Percentiles rank a stretch among this genome's conserved stretches.
These are phyloP conservation scores for Ustilago esculenta DNA, from an alignment of 1,284 basidiomycete species.

Conservation along the genomic window DNA sequence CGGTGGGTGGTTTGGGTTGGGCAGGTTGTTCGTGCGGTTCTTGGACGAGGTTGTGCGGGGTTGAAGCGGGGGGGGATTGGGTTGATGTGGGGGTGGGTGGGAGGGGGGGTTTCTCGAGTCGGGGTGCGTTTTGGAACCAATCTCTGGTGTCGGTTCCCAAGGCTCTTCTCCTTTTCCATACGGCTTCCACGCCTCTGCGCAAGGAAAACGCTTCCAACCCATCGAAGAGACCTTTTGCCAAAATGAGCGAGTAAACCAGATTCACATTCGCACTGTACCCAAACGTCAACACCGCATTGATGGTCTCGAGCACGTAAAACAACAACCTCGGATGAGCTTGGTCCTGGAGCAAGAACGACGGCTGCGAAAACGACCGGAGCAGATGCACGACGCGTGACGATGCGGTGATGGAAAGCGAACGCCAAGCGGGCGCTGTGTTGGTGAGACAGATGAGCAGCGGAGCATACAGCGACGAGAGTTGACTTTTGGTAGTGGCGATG, in stretches of 20 bases:
- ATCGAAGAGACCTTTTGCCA: slow-evolving; percentile 83
- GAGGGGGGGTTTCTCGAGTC: slow-evolving; percentile 26
- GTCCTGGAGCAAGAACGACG: slow-evolving; percentile 86
- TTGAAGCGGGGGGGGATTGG: background rate
- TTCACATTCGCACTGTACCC: slow-evolving; percentile 79
- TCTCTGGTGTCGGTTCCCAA: slow-evolving; percentile 24
- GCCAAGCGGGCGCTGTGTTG: slow-evolving; percentile 86
- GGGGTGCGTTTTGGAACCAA: slow-evolving; percentile 26
- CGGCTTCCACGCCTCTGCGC: slow-evolving; percentile 81
- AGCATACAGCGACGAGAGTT: slow-evolving; percentile 71
- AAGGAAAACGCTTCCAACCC: slow-evolving; percentile 88
- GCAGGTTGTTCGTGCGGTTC: too few species aligned
- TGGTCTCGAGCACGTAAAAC: slow-evolving; percentile 91
- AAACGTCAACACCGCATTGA: slow-evolving; percentile 79
- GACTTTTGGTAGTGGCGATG: slow-evolving; percentile 79
- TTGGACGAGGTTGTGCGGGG: too few species aligned
- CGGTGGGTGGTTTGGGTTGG: too few species aligned
- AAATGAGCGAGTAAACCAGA: slow-evolving; percentile 84
- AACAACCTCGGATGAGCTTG: slow-evolving; percentile 91
- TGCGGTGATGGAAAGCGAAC: slow-evolving; percentile 78
- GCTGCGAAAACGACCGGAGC: slow-evolving; percentile 87
- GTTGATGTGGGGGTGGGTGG: slow-evolving; percentile 9
- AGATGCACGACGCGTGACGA: slow-evolving; percentile 85
- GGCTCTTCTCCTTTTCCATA: slow-evolving; percentile 68
- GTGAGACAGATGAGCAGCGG: slow-evolving; percentile 88